Evolutionary conservation across 108 stramenopile genomes (phyloP).

Genomic region (Craspedostauros australis): DNA sequence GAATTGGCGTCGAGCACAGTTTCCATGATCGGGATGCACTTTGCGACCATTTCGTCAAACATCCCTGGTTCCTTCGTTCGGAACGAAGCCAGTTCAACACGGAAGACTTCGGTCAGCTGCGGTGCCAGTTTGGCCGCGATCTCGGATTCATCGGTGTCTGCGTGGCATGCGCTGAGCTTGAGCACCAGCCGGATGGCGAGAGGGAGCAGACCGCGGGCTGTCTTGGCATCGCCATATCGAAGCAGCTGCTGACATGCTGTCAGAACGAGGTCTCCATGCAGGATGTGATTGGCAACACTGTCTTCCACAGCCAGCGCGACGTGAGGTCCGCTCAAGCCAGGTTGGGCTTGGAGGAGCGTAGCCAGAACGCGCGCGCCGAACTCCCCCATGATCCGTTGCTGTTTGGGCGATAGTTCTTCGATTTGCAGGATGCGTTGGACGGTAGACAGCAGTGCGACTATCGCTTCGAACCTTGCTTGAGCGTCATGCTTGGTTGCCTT

Average conservation of each 20-base stretch:
- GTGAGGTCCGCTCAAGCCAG: constrained; percentile 24
- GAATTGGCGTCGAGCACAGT: constrained; percentile 12
- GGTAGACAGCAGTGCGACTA: constrained; percentile 34
- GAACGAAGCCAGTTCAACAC: constrained; percentile 1
- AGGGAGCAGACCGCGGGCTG: no score
- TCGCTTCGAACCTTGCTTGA: constrained; percentile 26
- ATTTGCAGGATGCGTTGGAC: constrained; percentile 39
- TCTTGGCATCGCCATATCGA: constrained; percentile 15
- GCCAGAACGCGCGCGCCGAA: constrained; percentile 59
- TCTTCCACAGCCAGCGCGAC: no score
- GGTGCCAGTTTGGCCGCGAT: constrained; percentile 31
- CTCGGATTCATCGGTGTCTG: constrained; percentile 29
- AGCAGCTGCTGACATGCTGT: constrained; percentile 36
- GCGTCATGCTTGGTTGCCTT: constrained; percentile 15
- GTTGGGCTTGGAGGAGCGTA: constrained; percentile 46
- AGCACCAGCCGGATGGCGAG: constrained; percentile 47
- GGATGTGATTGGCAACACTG: no score
- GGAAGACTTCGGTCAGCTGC: constrained; percentile 33
- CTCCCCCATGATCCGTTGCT: constrained; percentile 8
- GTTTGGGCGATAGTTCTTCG: constrained; percentile 7
- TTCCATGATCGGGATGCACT: constrained; percentile 17
- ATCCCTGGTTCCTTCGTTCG: background rate
- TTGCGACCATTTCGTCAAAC: constrained; percentile 15
- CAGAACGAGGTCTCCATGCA: constrained; percentile 48
- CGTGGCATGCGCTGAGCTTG: constrained; percentile 25